Evolutionary conservation across 1,139 yeast genomes (phyloP), one percentile per base, ranked within the genome.

Genomic region (Taphrina wiesneri): DNA sequence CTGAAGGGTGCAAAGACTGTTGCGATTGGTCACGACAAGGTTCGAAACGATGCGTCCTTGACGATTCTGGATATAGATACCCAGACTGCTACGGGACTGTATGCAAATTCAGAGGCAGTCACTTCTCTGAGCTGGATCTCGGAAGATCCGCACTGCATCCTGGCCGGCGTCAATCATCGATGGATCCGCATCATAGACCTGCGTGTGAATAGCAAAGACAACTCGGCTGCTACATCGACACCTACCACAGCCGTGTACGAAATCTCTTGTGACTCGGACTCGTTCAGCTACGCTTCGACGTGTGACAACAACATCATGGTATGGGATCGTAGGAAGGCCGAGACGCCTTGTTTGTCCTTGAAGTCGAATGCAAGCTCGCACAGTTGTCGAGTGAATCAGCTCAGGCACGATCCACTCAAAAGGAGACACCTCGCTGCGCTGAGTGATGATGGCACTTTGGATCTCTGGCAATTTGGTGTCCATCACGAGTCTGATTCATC

Each of bases 11-110:
- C 59, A 6, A 36, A 41, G 19, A 28, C 19, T 19, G 77, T 91
- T 4, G 97, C 91, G 0, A 85, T 87, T 30, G 96, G 96, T 0
- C 82, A 87, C 69, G 97, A 91, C 70, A 85, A 90, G 71, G 87
- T 88, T 7, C 80, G 93, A 65, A 90, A 86, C 71, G 96, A 90
- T 73, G 83, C 85, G 67, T 86, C 95, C 30, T 77, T 92, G 60
- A 88, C 88, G 71, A 80, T 92, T 13, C 91, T 96, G 93, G 90
- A 90, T 73, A 80, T 89, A 21, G 51, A 59, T n/a, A 23, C 60
- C 19, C 34, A 36, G 34, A 28, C 26, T 3, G 49, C 86, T 84
- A 26, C 49, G 19, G 41, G 47, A 19, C 61, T 54, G n/a, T 54
- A 19, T 52, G 67, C 65, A 17, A 17, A 51, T 30, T 43, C 63